Evolutionary conservation across 495 filamentous ascomycete genomes (phyloP).

Genomic region (Trichocladium antarcticum): DNA sequence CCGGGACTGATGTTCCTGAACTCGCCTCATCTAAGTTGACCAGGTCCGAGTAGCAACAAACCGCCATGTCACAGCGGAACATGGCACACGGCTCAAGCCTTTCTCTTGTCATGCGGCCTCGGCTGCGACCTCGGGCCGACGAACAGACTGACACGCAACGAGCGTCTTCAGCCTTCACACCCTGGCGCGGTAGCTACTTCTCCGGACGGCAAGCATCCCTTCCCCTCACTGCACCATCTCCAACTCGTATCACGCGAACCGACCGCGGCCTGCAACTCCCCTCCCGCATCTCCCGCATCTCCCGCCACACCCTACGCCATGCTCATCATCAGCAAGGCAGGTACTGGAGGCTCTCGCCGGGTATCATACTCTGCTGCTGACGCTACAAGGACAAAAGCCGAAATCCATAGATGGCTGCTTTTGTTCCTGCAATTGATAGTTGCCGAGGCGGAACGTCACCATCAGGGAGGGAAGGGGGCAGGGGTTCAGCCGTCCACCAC

Average conservation of each 20-base stretch:
- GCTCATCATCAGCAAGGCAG: neutral
- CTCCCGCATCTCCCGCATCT: neutral
- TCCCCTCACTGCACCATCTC: slow-evolving; percentile 16
- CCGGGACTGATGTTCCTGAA: no score
- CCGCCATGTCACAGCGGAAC: no score
- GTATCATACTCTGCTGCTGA: slow-evolving; percentile 10
- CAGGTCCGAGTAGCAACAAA: no score
- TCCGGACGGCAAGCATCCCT: slow-evolving; percentile 11
- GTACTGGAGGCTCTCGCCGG: neutral
- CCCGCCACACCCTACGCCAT: slow-evolving; percentile 4
- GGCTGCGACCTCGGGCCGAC: slow-evolving; percentile 8
- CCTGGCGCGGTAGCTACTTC: slow-evolving; percentile 8
- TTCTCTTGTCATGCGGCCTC: slow-evolving; percentile 5
- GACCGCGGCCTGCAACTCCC: no score
- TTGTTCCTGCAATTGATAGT: slow-evolving; percentile 6
- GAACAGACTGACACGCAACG: no score
- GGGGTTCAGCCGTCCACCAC: slow-evolving; percentile 15
- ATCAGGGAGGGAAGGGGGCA: slow-evolving; percentile 4
- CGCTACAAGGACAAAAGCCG: neutral
- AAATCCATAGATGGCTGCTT: no score
- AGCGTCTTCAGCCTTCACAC: neutral
- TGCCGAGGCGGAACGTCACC: slow-evolving; percentile 3
- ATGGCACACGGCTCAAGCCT: no score
- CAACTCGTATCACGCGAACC: neutral
- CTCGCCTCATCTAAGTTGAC: no score